A percentile compares a stretch with the other conserved stretches of the same genome.
Evolutionary conservation across 768 basidiomycete genomes (phyloP).

Genomic region (Pisolithus orientalis): DNA sequence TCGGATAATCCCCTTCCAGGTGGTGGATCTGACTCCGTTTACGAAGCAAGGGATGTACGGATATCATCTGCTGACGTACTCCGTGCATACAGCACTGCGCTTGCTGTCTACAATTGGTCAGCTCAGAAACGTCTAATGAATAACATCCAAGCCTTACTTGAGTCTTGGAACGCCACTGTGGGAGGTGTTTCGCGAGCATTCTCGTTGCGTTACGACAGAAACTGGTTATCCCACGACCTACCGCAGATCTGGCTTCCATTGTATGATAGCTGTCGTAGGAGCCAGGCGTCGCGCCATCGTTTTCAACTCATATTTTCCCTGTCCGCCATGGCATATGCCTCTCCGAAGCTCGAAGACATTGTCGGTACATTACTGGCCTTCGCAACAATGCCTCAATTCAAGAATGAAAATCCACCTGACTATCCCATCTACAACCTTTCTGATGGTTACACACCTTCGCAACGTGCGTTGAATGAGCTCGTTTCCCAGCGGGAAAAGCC

Average conservation of each 20-base stretch:
- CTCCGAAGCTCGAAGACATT: slow-evolving; percentile 6
- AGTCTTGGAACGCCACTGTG: slow-evolving; percentile 5
- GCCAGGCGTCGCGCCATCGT: slow-evolving; percentile 5
- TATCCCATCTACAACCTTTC: slow-evolving; percentile 9
- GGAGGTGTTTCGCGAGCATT: background rate
- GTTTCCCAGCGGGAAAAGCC: background rate
- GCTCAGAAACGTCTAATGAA: background rate
- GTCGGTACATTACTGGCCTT: slow-evolving; percentile 30
- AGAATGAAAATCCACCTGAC: slow-evolving; percentile 9
- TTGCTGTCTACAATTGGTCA: background rate
- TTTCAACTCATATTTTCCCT: slow-evolving; percentile 26
- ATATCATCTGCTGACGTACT: slow-evolving; percentile 2
- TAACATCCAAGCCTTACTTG: slow-evolving; percentile 3
- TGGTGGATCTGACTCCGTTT: background rate
- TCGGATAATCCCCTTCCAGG: background rate
- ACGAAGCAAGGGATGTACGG: slow-evolving; percentile 6
- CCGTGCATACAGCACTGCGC: slow-evolving; percentile 14
- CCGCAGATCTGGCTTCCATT: slow-evolving; percentile 20
- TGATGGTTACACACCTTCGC: slow-evolving; percentile 5
- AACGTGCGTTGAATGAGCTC: background rate
- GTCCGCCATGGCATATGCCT: slow-evolving; percentile 26
- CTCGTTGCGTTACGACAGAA: slow-evolving; percentile 16
- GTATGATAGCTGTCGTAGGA: slow-evolving; percentile 22
- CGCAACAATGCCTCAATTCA: slow-evolving; percentile 7
- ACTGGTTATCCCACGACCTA: slow-evolving; percentile 23